A percentile compares a stretch with the other conserved stretches of the same genome.
phyloP scores from a whole-genome alignment of 2,329 filamentous ascomycete species.

The Catunica adiposa region DNA sequence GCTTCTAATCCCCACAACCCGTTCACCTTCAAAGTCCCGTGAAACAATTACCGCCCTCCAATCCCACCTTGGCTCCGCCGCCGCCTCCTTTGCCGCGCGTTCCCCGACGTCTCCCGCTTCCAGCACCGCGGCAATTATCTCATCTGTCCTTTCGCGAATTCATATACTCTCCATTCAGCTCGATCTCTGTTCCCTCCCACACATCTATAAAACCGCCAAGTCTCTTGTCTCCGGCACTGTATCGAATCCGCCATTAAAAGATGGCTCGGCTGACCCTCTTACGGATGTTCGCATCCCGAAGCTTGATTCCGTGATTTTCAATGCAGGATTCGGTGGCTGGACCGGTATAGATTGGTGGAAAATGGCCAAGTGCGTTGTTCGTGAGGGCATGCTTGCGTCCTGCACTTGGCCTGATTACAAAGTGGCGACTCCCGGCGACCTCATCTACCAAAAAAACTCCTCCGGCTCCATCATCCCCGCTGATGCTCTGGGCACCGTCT shows the following conservation, averaged over 20 bases:
- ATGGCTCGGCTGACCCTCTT: slow-evolving; percentile 22
- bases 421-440: slow-evolving; percentile 32
- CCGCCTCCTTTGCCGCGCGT: slow-evolving; percentile 25
- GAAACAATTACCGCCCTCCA: slow-evolving; percentile 52
- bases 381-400: slow-evolving; percentile 44
- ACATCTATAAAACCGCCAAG: slow-evolving; percentile 32
- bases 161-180: slow-evolving; percentile 42
- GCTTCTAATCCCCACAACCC: slow-evolving; percentile 69
- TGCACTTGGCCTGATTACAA: slow-evolving; percentile 71
- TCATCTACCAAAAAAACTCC: slow-evolving; percentile 7
- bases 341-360: slow-evolving; percentile 42
- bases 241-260: slow-evolving; percentile 27
- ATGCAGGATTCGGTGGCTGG: slow-evolving; percentile 83
- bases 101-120: slow-evolving; percentile 39
- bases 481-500: slow-evolving; percentile 54
- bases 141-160: slow-evolving; percentile 30
- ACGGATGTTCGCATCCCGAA: slow-evolving; percentile 41
- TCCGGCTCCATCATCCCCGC: slow-evolving; percentile 2
- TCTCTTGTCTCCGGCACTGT: slow-evolving; percentile 29
- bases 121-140: slow-evolving; percentile 34
- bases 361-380: slow-evolving; percentile 28
- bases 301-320: slow-evolving; percentile 66
- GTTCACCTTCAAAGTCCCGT: slow-evolving; percentile 54
- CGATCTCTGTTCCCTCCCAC: slow-evolving; percentile 42
- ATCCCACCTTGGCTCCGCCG: slow-evolving; percentile 39